Conservation (phyloP, 2,329 filamentous ascomycete genomes). For the Daldinia sp. region DNA sequence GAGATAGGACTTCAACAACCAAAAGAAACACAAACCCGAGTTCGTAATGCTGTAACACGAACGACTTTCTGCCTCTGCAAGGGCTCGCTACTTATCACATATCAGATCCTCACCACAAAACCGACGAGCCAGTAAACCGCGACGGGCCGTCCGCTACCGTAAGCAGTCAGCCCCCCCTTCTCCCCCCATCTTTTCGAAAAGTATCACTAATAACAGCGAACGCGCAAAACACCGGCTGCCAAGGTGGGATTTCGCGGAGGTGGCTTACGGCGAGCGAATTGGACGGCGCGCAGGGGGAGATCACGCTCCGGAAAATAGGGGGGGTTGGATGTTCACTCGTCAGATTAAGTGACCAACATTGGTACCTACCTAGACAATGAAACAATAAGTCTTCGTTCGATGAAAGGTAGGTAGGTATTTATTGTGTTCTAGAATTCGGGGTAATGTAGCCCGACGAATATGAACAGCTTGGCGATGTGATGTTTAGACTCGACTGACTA, state of each 20-base stretch:
- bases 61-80: not conserved
- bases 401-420: not conserved
- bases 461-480: not conserved
- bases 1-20: not conserved
- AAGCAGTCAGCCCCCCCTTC: not conserved
- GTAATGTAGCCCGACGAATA: too few relatives aligned
- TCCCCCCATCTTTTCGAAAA: not conserved
- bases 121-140: not conserved
- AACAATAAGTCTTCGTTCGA: not conserved
- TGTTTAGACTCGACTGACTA: not conserved
- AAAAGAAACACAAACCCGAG: not conserved
- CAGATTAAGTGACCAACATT: not conserved
- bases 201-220: not conserved
- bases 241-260: not conserved
- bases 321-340: not conserved
- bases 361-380: too few relatives aligned
- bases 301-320: not conserved
- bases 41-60: not conserved
- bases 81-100: not conserved
- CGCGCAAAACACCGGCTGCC: not conserved
- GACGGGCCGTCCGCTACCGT: not conserved
- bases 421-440: too few relatives aligned
- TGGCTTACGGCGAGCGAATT: slow-evolving; percentile 5
- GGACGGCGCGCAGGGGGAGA: not conserved
- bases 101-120: not conserved